phyloP scores from a whole-genome alignment of 2,329 filamentous ascomycete genomes.

The Rasamsonia emersonii region DNA sequence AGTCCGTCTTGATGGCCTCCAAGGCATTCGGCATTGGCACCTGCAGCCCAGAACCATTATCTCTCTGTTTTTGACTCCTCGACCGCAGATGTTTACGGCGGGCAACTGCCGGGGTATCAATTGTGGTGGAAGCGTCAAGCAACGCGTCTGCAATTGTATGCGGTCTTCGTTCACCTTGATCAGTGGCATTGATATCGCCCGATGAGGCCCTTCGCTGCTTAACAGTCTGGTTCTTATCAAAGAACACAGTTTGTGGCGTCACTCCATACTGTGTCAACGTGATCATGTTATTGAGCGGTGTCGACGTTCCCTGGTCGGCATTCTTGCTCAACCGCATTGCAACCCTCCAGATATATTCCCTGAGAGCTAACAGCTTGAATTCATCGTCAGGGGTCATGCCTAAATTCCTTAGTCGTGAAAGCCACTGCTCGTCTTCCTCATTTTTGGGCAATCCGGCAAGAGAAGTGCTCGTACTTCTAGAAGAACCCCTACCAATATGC shows the following conservation, averaged over 20 bases:
- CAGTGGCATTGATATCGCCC: slow-evolving; percentile 20
- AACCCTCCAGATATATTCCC: slow-evolving; percentile 86
- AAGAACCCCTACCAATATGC: slow-evolving; percentile 47
- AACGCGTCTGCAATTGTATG: slow-evolving; percentile 87
- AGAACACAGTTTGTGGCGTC: slow-evolving; percentile 81
- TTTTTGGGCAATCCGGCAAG: slow-evolving; percentile 62
- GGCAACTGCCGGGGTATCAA: slow-evolving; percentile 55
- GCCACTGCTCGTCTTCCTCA: slow-evolving; percentile 90
- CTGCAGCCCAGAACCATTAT: slow-evolving; percentile 13
- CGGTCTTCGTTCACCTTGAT: slow-evolving; percentile 36
- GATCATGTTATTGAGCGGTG: slow-evolving; percentile 61
- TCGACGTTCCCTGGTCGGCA: slow-evolving; percentile 21
- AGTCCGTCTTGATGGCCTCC: slow-evolving; percentile 18
- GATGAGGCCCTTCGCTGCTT: slow-evolving; percentile 25
- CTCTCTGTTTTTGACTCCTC: slow-evolving; percentile 32
- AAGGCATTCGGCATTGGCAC: slow-evolving; percentile 10
- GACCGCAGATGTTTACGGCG: slow-evolving; percentile 32
- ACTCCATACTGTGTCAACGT: slow-evolving; percentile 67
- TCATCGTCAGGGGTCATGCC: slow-evolving; percentile 80
- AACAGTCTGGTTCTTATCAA: slow-evolving; percentile 63
- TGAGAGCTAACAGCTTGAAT: slow-evolving; percentile 72
- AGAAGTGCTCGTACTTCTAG: slow-evolving; percentile 42
- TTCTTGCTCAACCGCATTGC: slow-evolving; percentile 61
- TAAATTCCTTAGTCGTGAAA: slow-evolving; percentile 73
- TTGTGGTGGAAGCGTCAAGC: slow-evolving; percentile 82